Conservation (phyloP, 2,329 filamentous ascomycete species). For the Aspergillus ruber region DNA sequence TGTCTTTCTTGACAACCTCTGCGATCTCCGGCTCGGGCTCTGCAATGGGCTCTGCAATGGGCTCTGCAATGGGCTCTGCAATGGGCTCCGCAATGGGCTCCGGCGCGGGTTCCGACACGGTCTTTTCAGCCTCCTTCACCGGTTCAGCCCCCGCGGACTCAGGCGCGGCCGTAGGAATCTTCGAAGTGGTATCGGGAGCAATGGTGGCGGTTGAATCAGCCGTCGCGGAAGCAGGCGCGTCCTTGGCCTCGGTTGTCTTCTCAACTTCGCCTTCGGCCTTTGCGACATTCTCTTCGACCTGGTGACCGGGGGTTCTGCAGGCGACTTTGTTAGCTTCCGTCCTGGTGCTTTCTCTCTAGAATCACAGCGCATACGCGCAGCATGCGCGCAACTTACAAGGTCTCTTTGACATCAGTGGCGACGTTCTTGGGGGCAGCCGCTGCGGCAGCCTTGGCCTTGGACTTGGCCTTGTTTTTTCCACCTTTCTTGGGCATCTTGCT, state of each 20-base stretch:
- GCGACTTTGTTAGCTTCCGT: not conserved
- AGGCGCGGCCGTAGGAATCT: constrained; percentile 7
- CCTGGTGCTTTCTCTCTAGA: constrained; percentile 1
- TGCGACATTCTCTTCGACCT: constrained; percentile 9
- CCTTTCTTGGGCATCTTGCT: constrained; percentile 29
- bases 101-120: not conserved
- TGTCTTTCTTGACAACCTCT: constrained; percentile 6
- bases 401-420: constrained; percentile 20
- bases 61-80: constrained; percentile 4
- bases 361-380: not conserved
- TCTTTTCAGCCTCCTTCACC: constrained; percentile 8
- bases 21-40: constrained; percentile 8
- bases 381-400: constrained; percentile 24
- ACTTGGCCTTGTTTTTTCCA: constrained; percentile 24
- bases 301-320: not conserved
- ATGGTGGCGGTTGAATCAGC: not conserved
- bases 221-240: constrained; percentile 2
- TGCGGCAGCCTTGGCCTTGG: constrained; percentile 16
- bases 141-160: constrained; percentile 3
- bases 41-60: not conserved
- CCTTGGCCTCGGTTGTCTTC: constrained; percentile 10
- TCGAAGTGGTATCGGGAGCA: constrained; percentile 9
- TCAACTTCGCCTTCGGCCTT: constrained; percentile 15
- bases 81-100: constrained; percentile 2
- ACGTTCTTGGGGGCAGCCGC: constrained; percentile 19